Conservation (phyloP, 140 eudicot genomes). For the Flaveria floridana region DNA sequence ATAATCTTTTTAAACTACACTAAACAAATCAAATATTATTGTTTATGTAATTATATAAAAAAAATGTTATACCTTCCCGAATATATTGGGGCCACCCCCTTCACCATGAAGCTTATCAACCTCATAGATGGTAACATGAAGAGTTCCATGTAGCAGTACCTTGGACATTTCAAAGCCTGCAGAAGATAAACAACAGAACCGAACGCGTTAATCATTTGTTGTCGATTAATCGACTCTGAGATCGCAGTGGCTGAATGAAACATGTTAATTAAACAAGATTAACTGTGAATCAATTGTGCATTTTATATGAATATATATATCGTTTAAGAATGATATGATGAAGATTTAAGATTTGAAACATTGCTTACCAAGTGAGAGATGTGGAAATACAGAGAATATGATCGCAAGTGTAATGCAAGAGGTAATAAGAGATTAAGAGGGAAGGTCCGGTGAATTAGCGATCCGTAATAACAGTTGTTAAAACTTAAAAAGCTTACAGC, state of each 20-base stretch:
- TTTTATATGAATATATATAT: neutral
- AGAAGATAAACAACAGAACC: neutral
- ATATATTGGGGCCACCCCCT: slow-evolving; percentile 42
- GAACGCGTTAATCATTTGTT: neutral
- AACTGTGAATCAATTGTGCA: neutral
- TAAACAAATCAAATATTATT: too few relatives aligned
- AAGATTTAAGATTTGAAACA: neutral
- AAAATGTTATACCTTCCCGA: slow-evolving; percentile 38
- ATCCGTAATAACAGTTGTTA: slow-evolving; percentile 40
- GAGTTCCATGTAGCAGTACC: slow-evolving; percentile 70
- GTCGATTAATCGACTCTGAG: neutral
- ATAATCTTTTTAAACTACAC: too few relatives aligned
- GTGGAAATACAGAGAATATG: slow-evolving; percentile 22
- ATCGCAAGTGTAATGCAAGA: slow-evolving; percentile 20
- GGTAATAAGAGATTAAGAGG: slow-evolving; percentile 29
- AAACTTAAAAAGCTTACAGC: slow-evolving; percentile 15
- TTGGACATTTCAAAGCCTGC: slow-evolving; percentile 39
- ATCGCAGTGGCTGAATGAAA: neutral
- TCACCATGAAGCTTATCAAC: slow-evolving; percentile 39
- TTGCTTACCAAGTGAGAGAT: slow-evolving; percentile 23
- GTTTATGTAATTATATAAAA: neutral
- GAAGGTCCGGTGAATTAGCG: slow-evolving; percentile 18
- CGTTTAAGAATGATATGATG: slow-evolving; percentile 3
- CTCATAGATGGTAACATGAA: slow-evolving; percentile 47
- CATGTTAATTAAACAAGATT: neutral